A percentile compares a stretch with the other conserved stretches of the same genome.
These are phyloP conservation scores for Ulmus americana DNA, from an alignment of 331 rosid species.

Conservation along the genomic window DNA sequence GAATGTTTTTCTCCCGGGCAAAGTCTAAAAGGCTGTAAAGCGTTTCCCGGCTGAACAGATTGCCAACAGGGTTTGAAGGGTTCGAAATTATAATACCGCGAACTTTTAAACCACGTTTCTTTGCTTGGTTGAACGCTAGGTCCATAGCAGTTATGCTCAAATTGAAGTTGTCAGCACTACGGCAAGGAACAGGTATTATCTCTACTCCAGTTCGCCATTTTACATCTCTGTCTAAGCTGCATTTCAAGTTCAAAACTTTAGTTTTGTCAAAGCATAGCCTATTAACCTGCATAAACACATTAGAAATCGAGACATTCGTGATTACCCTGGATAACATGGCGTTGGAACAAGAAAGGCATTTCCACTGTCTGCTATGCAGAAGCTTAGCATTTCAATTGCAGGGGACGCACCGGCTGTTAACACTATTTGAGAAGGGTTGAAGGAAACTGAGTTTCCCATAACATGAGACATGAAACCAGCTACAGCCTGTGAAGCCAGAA, in stretches of 20 bases:
- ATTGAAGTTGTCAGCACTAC: constrained; percentile 67
- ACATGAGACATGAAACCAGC: constrained; percentile 84
- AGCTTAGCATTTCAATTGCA: constrained; percentile 83
- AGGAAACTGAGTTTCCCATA: constrained; percentile 48
- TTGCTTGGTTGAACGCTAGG: constrained; percentile 75
- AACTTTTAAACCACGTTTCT: constrained; percentile 72
- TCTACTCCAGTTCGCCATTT: constrained; percentile 80
- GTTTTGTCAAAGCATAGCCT: constrained; percentile 13
- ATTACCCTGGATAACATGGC: constrained; percentile 71
- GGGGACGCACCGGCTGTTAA: constrained; percentile 65
- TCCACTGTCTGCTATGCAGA: constrained; percentile 85
- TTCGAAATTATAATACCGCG: constrained; percentile 75
- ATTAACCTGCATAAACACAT: constrained; percentile 4
- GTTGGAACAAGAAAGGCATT: constrained; percentile 91
- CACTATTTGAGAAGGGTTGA: constrained; percentile 65
- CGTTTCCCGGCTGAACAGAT: constrained; percentile 46
- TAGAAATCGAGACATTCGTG: constrained; percentile 1
- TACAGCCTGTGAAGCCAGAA: constrained; percentile 53
- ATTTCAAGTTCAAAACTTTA: constrained; percentile 32
- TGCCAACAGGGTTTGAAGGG: constrained; percentile 80
- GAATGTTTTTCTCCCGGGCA: constrained; percentile 88
- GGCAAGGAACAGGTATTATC: constrained; percentile 70
- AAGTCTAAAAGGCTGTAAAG: constrained; percentile 66
- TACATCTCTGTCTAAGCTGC: constrained; percentile 69
- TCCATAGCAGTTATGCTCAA: constrained; percentile 56